Percentiles rank a stretch among this genome's conserved stretches.
Evolutionary conservation across 179 eudicot genomes (phyloP).

Genomic region (Silene noctiflora): DNA sequence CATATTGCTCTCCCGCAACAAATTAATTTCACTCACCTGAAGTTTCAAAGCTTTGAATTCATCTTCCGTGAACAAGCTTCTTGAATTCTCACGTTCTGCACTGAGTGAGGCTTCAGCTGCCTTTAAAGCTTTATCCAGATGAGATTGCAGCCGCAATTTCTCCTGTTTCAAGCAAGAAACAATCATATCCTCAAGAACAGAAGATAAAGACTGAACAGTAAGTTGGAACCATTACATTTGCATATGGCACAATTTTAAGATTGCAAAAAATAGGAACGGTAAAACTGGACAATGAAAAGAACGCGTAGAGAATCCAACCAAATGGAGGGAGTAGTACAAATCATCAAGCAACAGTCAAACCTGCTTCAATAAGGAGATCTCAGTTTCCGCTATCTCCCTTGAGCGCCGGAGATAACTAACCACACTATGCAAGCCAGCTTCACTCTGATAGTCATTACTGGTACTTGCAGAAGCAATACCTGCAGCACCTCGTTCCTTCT

Average conservation of each 20-base stretch:
- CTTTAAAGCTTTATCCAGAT: constrained; percentile 77
- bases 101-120: constrained; percentile 68
- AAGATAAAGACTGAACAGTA: neutral
- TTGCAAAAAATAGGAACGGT: neutral
- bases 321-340: neutral
- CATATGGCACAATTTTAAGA: neutral
- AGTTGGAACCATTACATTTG: neutral
- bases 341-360: constrained; percentile 26
- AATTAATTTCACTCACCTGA: constrained; percentile 80
- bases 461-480: constrained; percentile 44
- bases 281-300: neutral
- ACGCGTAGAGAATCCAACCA: neutral
- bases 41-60: constrained; percentile 84
- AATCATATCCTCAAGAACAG: neutral
- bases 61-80: constrained; percentile 62
- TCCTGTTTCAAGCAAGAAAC: constrained; percentile 48
- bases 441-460: constrained; percentile 37
- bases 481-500: constrained; percentile 48
- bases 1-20: constrained; percentile 91
- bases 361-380: constrained; percentile 87
- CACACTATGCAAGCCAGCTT: constrained; percentile 72
- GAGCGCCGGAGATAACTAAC: constrained; percentile 90
- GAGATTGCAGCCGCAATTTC: constrained; percentile 82
- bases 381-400: constrained; percentile 95
- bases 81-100: constrained; percentile 65